Evolutionary conservation across 108 stramenopile species (phyloP).

Genomic region (Hondaea fermentalgiana): DNA sequence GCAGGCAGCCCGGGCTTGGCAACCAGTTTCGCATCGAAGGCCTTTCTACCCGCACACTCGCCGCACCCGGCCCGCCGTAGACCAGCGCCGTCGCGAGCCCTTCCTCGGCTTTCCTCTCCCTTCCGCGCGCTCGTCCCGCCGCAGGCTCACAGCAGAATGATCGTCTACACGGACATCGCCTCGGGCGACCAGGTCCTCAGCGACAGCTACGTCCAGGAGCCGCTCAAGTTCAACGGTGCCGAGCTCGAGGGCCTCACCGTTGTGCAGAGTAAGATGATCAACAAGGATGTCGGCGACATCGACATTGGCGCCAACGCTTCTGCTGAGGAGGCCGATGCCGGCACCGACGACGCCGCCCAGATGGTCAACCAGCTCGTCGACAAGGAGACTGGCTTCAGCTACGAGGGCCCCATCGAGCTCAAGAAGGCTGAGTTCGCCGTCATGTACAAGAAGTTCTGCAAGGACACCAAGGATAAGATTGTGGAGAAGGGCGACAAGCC

Average conservation of each 20-base stretch:
- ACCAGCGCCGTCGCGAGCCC: too few relatives aligned
- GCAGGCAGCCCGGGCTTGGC: too few relatives aligned
- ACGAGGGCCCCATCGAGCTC: constrained; percentile 14
- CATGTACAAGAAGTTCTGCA: constrained; percentile 15
- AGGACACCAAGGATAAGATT: neutral
- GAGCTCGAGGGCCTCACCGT: neutral
- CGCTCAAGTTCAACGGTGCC: constrained; percentile 6
- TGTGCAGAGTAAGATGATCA: neutral
- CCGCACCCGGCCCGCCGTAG: too few relatives aligned
- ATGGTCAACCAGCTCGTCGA: neutral
- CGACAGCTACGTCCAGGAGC: constrained; percentile 2
- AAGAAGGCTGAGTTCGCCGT: constrained; percentile 12
- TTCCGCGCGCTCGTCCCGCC: too few relatives aligned
- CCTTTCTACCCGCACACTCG: too few relatives aligned
- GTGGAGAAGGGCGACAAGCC: constrained; percentile 17
- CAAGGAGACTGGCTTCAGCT: constrained; percentile 8
- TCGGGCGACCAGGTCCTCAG: constrained; percentile 7
- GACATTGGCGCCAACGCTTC: constrained; percentile 13
- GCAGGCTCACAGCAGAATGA: neutral
- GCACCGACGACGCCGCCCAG: constrained; percentile 11
- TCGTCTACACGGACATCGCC: constrained; percentile 15
- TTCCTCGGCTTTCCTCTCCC: too few relatives aligned
- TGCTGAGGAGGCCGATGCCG: neutral
- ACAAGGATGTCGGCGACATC: neutral
- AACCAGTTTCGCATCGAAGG: too few relatives aligned